phyloP scores from a whole-genome alignment of 2,329 filamentous ascomycete species.

The Chaetomium olivaceum region DNA sequence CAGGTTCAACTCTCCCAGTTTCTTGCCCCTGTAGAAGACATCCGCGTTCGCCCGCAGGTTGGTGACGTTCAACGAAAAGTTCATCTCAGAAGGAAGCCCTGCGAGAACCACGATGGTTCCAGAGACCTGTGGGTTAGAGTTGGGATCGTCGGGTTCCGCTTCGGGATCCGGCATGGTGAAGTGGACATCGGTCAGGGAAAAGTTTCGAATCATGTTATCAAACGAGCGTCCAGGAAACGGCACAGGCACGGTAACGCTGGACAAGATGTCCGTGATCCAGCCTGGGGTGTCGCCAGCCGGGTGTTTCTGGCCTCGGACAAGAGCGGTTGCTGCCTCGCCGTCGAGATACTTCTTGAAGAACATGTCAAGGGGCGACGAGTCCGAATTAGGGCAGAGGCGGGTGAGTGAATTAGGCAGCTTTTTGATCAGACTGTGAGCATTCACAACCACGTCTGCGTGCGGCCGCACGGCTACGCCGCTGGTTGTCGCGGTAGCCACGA shows the following conservation, averaged over 20 bases:
- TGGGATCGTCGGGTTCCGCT: constrained; percentile 72
- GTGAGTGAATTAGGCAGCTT: constrained; percentile 74
- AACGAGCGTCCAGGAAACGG: constrained; percentile 81
- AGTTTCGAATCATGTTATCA: constrained; percentile 82
- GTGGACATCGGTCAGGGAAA: constrained; percentile 80
- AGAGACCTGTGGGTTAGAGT: constrained; percentile 75
- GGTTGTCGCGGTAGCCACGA: constrained; percentile 75
- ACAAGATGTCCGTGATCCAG: constrained; percentile 81
- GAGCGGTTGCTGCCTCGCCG: constrained; percentile 75
- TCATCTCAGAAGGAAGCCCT: constrained; percentile 79
- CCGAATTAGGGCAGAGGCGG: constrained; percentile 70
- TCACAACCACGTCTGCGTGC: constrained; percentile 64
- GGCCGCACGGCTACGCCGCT: constrained; percentile 67
- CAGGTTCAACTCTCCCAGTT: constrained; percentile 80
- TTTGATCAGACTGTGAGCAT: constrained; percentile 70
- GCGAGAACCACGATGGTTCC: constrained; percentile 80
- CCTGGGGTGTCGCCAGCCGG: constrained; percentile 68
- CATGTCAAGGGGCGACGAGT: constrained; percentile 79
- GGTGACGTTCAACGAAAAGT: constrained; percentile 78
- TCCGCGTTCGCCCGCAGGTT: constrained; percentile 75
- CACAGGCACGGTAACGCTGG: constrained; percentile 78
- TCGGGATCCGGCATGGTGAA: constrained; percentile 81
- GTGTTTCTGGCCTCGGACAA: constrained; percentile 74
- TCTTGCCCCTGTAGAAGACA: constrained; percentile 73
- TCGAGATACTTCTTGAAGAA: constrained; percentile 80